Conservation (phyloP, 2,329 filamentous ascomycete species). For the Xylariaceae sp. region DNA sequence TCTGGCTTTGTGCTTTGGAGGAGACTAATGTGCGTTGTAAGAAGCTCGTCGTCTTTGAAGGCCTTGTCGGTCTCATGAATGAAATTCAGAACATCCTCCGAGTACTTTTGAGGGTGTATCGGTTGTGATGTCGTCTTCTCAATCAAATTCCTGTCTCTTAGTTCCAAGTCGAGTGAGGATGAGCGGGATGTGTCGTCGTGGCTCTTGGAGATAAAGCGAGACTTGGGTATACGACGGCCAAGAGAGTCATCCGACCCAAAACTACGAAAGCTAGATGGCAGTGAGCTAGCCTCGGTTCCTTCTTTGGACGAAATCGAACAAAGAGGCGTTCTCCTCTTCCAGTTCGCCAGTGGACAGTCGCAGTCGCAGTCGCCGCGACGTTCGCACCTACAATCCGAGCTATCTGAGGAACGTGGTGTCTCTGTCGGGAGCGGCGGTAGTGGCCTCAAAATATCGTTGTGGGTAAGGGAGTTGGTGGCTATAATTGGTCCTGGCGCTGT, state of each 20-base stretch:
- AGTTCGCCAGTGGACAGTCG: slow-evolving; percentile 25
- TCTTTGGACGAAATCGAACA: slow-evolving; percentile 31
- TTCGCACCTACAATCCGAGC: slow-evolving; percentile 45
- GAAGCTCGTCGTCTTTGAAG: slow-evolving; percentile 41
- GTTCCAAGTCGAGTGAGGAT: slow-evolving; percentile 24
- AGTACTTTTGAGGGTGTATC: slow-evolving; percentile 22
- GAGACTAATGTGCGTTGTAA: slow-evolving; percentile 22
- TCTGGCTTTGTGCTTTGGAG: slow-evolving; percentile 21
- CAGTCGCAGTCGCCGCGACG: slow-evolving; percentile 27
- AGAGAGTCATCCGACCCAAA: slow-evolving; percentile 26
- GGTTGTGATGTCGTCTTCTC: slow-evolving; percentile 8
- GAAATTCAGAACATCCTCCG: slow-evolving; percentile 41
- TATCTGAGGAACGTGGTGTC: slow-evolving; percentile 38
- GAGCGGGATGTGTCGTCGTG: slow-evolving; percentile 10
- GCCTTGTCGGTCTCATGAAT: slow-evolving; percentile 48
- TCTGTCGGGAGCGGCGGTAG: slow-evolving; percentile 36
- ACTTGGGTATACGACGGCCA: slow-evolving; percentile 17
- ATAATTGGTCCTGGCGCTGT: slow-evolving; percentile 37
- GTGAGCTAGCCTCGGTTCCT: slow-evolving; percentile 22
- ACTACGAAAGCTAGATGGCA: slow-evolving; percentile 23
- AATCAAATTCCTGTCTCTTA: slow-evolving; percentile 22
- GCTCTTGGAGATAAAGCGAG: slow-evolving; percentile 6
- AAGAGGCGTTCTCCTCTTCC: slow-evolving; percentile 32
- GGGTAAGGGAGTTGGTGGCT: slow-evolving; percentile 36
- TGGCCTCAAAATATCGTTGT: slow-evolving; percentile 36